Evolutionary conservation across 495 filamentous ascomycete species (phyloP).

Genomic region (Astrothelium subdiscretum): DNA sequence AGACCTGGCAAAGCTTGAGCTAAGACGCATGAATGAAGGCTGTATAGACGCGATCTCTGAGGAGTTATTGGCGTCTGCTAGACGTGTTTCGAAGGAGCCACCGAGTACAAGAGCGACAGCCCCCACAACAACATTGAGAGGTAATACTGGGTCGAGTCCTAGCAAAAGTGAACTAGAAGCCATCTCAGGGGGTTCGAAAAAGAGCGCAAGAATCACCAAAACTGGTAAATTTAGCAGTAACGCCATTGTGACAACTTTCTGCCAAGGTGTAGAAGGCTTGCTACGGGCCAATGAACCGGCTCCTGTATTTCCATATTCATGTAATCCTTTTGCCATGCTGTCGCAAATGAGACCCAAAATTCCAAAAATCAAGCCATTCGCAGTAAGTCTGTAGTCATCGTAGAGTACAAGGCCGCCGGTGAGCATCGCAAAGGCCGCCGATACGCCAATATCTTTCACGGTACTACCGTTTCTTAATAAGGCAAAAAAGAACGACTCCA

Average conservation of each 20-base stretch:
- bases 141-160: background rate
- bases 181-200: background rate
- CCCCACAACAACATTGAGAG: background rate
- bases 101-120: background rate
- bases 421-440: background rate
- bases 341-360: background rate
- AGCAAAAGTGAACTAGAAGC: background rate
- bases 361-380: background rate
- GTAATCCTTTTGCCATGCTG: background rate
- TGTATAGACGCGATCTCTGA: background rate
- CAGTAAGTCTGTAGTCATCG: slow-evolving; percentile 1
- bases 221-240: background rate
- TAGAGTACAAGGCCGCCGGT: background rate
- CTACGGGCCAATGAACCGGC: background rate
- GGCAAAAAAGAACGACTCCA: background rate
- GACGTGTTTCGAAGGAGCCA: background rate
- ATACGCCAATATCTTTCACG: background rate
- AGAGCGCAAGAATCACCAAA: background rate
- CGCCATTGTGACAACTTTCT: background rate
- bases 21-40: background rate
- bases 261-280: background rate
- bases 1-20: background rate
- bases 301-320: background rate
- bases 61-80: background rate
- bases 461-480: background rate